A percentile compares a stretch with the other conserved stretches of the same genome.
Evolutionary conservation across 192 early-diverging fungal genomes (phyloP).

Genomic region (Geranomyces variabilis): DNA sequence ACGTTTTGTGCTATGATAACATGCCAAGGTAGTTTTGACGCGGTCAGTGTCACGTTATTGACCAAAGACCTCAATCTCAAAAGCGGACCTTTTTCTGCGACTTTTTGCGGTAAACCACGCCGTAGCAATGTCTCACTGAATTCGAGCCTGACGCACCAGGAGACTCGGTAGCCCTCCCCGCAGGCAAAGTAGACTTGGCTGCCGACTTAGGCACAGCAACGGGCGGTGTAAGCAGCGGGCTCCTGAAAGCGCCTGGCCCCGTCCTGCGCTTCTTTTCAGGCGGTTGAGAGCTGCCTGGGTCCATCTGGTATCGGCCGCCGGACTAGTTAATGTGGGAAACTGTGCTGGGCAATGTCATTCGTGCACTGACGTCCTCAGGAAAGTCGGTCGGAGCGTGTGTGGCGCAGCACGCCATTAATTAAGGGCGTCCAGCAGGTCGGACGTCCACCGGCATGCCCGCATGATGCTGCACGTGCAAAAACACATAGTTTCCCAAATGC

Average conservation of each 20-base stretch:
- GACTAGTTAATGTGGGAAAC: too few species aligned
- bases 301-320: too few species aligned
- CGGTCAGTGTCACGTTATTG: neutral
- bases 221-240: neutral
- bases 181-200: neutral
- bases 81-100: conserved; percentile 33
- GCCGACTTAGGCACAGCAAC: neutral
- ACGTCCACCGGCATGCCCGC: conserved; percentile 29
- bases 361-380: too few species aligned
- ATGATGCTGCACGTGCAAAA: conserved; percentile 26
- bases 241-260: neutral
- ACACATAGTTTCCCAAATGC: conserved; percentile 28
- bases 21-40: conserved; percentile 10
- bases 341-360: too few species aligned
- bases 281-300: neutral
- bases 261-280: neutral
- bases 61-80: neutral
- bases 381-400: too few species aligned
- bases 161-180: neutral
- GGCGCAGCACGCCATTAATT: too few species aligned
- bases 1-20: conserved; percentile 37
- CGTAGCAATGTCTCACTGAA: conserved; percentile 9
- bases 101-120: conserved; percentile 37
- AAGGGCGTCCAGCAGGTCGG: too few species aligned
- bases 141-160: neutral